These are phyloP conservation scores for Camelina neglecta DNA, from an alignment of 345 rosid species.

Conservation along the genomic window DNA sequence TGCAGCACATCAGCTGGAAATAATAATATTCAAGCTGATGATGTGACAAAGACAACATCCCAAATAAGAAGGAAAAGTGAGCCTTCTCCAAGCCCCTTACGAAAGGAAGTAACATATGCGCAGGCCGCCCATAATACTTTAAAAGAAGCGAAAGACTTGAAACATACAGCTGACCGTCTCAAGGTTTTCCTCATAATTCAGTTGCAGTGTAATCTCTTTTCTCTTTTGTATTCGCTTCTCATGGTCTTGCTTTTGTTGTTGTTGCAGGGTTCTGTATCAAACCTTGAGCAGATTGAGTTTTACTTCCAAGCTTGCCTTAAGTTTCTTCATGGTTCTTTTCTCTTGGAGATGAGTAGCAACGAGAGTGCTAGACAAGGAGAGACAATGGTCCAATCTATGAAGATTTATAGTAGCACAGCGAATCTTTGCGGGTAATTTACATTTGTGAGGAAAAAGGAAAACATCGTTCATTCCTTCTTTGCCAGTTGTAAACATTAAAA, in stretches of 20 bases:
- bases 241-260: slow-evolving; percentile 35
- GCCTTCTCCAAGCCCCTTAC: slow-evolving; percentile 48
- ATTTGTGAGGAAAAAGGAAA: slow-evolving; percentile 29
- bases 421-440: slow-evolving; percentile 90
- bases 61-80: slow-evolving; percentile 43
- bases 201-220: slow-evolving; percentile 20
- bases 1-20: slow-evolving; percentile 41
- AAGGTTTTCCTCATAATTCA: slow-evolving; percentile 61
- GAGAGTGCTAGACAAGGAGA: slow-evolving; percentile 77
- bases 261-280: slow-evolving; percentile 68
- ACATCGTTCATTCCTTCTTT: neutral
- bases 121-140: slow-evolving; percentile 73
- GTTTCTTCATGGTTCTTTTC: slow-evolving; percentile 87
- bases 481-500: slow-evolving; percentile 33
- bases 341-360: slow-evolving; percentile 68
- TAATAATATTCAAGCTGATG: slow-evolving; percentile 37
- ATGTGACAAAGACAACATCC: slow-evolving; percentile 37
- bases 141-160: slow-evolving; percentile 92
- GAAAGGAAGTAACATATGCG: slow-evolving; percentile 44
- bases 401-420: slow-evolving; percentile 83
- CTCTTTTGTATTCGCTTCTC: slow-evolving; percentile 21
- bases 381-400: slow-evolving; percentile 61
- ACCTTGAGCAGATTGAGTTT: slow-evolving; percentile 66
- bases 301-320: slow-evolving; percentile 97
- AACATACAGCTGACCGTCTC: slow-evolving; percentile 92